phyloP scores from a whole-genome alignment of 1,284 basidiomycete genomes.

The Austroboletus niveus region DNA sequence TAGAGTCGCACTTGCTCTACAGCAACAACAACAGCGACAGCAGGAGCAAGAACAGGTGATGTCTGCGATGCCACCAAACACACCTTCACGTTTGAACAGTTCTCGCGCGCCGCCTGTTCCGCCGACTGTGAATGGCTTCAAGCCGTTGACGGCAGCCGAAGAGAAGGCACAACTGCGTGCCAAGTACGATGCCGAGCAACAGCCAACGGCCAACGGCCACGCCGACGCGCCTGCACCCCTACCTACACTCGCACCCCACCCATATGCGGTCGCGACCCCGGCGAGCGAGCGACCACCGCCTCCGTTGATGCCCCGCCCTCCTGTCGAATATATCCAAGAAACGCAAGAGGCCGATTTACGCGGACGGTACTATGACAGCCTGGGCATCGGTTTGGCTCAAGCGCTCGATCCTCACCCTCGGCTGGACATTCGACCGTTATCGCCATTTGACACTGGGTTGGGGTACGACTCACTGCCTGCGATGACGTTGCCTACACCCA shows the following conservation, averaged over 20 bases:
- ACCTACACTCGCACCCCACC: conserved; percentile 11
- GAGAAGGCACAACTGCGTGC: conserved; percentile 71
- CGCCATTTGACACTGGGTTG: conserved; percentile 41
- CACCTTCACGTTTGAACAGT: conserved; percentile 26
- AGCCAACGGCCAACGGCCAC: conserved; percentile 14
- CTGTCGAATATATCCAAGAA: conserved; percentile 73
- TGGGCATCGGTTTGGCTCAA: conserved; percentile 16
- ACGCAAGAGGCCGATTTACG: conserved; percentile 69
- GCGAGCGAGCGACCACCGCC: conserved; percentile 43
- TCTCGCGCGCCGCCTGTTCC: conserved; percentile 23
- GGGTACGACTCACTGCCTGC: conserved; percentile 14
- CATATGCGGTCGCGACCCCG: conserved; percentile 14
- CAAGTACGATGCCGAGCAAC: conserved; percentile 58
- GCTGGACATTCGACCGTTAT: conserved; percentile 42
- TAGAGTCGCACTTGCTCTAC: conserved; percentile 24
- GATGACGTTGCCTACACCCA: conserved; percentile 8
- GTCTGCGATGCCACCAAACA: conserved; percentile 19
- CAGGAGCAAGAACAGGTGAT: background rate
- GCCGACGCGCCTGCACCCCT: conserved; percentile 7
- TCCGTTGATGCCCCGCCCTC: conserved; percentile 69
- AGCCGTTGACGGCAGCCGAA: conserved; percentile 64
- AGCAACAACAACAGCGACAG: conserved; percentile 11
- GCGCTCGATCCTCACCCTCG: conserved; percentile 19
- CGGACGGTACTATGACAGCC: conserved; percentile 27
- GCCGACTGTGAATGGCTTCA: conserved; percentile 22